Evolutionary conservation across 352 stramenopile species (phyloP), one percentile per base, ranked within the genome.

Genomic region (Phytophthora litchii): DNA sequence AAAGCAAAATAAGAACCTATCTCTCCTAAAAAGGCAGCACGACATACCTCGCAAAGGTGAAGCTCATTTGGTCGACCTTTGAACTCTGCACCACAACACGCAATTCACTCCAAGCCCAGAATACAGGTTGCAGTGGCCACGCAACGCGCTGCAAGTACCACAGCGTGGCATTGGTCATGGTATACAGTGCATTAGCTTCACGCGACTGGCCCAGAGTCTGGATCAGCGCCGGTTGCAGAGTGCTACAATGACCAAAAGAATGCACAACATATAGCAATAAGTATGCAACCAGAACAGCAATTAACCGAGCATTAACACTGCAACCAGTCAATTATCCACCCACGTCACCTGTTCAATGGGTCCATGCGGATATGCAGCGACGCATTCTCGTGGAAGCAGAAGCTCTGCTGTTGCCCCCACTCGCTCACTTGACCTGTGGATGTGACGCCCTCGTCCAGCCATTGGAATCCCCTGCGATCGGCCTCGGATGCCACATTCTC

Each of bases 41-140:
- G 37, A 45, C 51, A 9, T 64, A 86, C 80, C 74, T 56, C n/a
- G 71, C 57, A 48, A 78, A 88, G 5, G 67, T 71, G 31, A 89
- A 88, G n/a, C 70, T 65, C 12, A 92, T 59, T 20, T 81, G 68
- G 41, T 88, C 40, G 27, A 78, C 49, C 23, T 89, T 62, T 3
- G 61, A 32, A 36, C 69, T 86, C 19, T 70, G 55, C 7, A 92
- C 65, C 20, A 87, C 69, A 17, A 89, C 79, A 36, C 83, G 83
- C 27, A 94, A 54, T 46, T 94, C 68, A 40, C 72, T 94, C 83
- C 85, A 94, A 1, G 78, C 77, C 83, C 83, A 94, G 27, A 92
- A 90, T 31, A 91, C 72, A 36, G 80, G 67, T 3, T 74, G 78
- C 35, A 94, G 66, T 7, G 76, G 77, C 70, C 76, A 86, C 21